Base-by-base conservation (phyloP, 768 basidiomycete genomes). In the Lactarius indigo region DNA sequence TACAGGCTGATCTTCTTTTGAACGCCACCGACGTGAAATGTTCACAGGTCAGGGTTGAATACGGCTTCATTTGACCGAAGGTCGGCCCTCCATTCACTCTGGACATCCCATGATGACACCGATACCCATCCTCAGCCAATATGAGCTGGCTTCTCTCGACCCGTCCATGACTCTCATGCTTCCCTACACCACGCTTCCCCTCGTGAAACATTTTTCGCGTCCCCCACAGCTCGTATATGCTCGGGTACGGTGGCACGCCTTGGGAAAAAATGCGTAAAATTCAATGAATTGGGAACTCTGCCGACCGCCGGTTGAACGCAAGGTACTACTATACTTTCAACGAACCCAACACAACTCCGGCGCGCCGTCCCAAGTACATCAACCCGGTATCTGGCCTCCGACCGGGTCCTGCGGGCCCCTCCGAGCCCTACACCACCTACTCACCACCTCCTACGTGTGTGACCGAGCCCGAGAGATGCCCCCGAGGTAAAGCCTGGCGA, bases 41-140 rank as follows among this genome's bases (percentile, higher is more conserved):
- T 35, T 61, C 47, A 37, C 47, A 26, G 30, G 33, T 23, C 47
- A 20, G 50, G 33, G 26, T 33, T 26, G n/a, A 50, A 52, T 26
- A 31, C 63, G 63, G 63, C 63, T 63, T 63, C 41, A n/a, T 3
- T 63, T 44, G 63, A 35, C 63, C 63, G 63, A 57, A 8, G 18
- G n/a, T 52, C 60, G 60, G 50, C 12, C 23, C 23, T 37, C 31
- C 44, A 61, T 61, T 47, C 31, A 50, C 26, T 30, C 44, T 23
- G 23, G 23, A 47, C 37, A n/a, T 30, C 2, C 10, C 17, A 18
- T 31, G 54, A 30, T 56, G 9, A 41, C 52, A 55, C 61, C 61
- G 61, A 39, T 39, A 63, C 41, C 52, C 37, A 30, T 12, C 23
- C 17, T 39, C 13, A 12, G 15, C 30, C 61, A 52, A 52, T 15